A percentile compares a stretch with the other conserved stretches of the same genome.
Evolutionary conservation across 306 rosid species (phyloP).

Genomic region (Sicyos baderoa): DNA sequence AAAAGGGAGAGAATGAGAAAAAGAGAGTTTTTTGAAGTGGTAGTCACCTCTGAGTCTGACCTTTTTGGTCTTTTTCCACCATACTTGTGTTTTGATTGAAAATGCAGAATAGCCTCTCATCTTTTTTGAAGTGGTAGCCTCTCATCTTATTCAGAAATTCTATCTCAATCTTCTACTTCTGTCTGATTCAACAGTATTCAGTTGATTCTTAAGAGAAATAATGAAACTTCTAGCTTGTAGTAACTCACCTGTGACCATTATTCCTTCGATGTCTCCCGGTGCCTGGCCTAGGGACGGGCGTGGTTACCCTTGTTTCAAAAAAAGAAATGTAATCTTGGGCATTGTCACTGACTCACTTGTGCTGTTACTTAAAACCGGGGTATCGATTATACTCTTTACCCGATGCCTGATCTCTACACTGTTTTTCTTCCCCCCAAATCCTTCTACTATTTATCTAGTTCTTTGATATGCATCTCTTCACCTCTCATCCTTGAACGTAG

Average conservation of each 20-base stretch:
- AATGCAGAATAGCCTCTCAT: background rate
- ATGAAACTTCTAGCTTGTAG: background rate
- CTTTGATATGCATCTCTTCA: background rate
- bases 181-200: background rate
- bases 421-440: background rate
- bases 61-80: background rate
- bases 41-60: background rate
- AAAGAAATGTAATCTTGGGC: background rate
- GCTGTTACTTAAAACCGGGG: background rate
- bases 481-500: background rate
- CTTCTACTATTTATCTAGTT: background rate
- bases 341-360: background rate
- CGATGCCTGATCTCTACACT: slow-evolving; percentile 7
- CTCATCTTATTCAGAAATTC: too few relatives aligned
- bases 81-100: background rate
- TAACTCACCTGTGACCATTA: too few relatives aligned
- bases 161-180: background rate
- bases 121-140: too few relatives aligned
- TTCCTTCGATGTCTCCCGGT: too few relatives aligned
- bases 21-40: background rate
- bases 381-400: background rate
- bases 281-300: too few relatives aligned
- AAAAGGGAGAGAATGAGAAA: background rate
- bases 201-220: background rate
- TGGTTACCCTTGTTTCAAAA: too few relatives aligned